Conservation (phyloP, 106 monocot genomes). For the Agapanthus africanus region DNA sequence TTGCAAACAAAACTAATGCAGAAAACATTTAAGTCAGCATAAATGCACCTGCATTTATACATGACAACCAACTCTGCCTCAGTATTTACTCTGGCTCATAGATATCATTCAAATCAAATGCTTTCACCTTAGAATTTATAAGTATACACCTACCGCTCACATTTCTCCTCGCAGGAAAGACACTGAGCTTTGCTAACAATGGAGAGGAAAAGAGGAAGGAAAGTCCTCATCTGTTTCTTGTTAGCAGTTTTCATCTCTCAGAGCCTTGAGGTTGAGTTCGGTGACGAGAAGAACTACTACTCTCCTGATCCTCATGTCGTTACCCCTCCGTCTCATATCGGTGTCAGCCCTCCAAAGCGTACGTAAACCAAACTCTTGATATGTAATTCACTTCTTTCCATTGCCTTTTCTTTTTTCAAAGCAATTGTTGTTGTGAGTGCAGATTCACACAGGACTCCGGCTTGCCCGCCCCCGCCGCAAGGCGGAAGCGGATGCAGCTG, state of each 20-base stretch:
- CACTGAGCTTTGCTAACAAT: too few species aligned
- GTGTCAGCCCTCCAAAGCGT: neutral
- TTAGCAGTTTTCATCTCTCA: neutral
- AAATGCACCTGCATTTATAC: too few species aligned
- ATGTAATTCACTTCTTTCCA: neutral
- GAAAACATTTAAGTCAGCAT: too few species aligned
- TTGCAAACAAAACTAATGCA: too few species aligned
- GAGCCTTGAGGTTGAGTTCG: neutral
- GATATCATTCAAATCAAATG: too few species aligned
- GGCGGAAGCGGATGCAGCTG: neutral
- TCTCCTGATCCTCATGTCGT: constrained; percentile 4
- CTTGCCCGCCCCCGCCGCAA: neutral
- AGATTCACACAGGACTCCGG: constrained; percentile 2
- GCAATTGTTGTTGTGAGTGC: neutral
- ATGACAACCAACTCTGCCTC: too few species aligned
- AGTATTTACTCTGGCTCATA: too few species aligned
- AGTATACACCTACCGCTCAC: too few species aligned
- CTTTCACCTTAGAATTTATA: too few species aligned
- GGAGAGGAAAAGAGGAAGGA: constrained; percentile 1
- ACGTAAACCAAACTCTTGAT: neutral
- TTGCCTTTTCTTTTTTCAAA: neutral
- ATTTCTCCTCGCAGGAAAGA: too few species aligned
- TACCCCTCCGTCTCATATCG: neutral
- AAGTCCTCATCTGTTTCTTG: neutral
- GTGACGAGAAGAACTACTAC: constrained; percentile 14